Evolutionary conservation across 1,139 yeast species (phyloP).

Genomic region (Meyerozyma smithsonii): DNA sequence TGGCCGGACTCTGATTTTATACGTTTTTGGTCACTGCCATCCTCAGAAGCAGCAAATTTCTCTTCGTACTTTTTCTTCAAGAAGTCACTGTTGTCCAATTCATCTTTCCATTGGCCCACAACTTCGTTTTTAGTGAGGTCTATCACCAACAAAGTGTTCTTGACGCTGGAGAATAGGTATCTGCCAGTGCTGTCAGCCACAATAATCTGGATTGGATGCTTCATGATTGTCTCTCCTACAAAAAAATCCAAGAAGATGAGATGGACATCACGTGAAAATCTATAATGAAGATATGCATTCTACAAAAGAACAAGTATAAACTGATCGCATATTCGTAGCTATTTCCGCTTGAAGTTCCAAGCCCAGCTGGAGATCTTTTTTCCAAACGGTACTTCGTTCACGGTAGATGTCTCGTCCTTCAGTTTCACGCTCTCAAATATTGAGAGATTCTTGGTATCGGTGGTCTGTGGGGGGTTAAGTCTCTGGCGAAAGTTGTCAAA

Average conservation of each 20-base stretch:
- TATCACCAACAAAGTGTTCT: conserved; percentile 53
- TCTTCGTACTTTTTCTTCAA: conserved; percentile 42
- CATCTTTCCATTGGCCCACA: conserved; percentile 58
- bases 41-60: conserved; percentile 7
- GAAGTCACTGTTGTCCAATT: conserved; percentile 36
- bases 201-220: conserved; percentile 66
- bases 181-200: conserved; percentile 38
- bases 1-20: conserved; percentile 10
- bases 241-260: not conserved
- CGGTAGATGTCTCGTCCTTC: not conserved
- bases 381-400: conserved; percentile 6
- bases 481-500: conserved; percentile 1
- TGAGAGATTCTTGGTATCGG: not conserved
- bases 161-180: conserved; percentile 50
- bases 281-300: not conserved
- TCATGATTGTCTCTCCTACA: conserved; percentile 27
- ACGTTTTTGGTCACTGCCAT: conserved; percentile 7
- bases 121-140: conserved; percentile 22
- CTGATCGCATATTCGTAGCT: too few relatives aligned
- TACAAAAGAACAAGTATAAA: not conserved
- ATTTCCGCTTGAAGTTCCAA: conserved; percentile 9
- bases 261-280: not conserved
- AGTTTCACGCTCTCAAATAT: not conserved
- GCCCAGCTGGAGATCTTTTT: conserved; percentile 8
- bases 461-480: not conserved